Evolutionary conservation across 2,329 filamentous ascomycete genomes (phyloP).

Genomic region (Thielaviopsis ethacetica): DNA sequence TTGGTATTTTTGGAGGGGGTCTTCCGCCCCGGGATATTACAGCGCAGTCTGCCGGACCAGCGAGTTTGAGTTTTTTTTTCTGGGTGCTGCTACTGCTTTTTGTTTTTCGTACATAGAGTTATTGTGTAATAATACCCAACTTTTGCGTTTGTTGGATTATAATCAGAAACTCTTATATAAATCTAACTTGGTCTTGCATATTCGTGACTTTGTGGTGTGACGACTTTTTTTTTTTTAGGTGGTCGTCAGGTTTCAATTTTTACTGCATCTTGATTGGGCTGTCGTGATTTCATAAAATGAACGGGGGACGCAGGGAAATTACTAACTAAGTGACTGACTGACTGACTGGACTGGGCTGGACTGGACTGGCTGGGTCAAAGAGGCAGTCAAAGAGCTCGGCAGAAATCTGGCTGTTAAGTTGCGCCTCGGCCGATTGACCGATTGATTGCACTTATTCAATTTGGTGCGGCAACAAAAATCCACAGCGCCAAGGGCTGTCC

Average conservation of each 20-base stretch:
- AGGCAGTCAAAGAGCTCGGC: neutral
- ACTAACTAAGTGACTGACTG: neutral
- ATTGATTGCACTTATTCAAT: neutral
- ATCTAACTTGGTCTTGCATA: neutral
- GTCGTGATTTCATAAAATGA: neutral
- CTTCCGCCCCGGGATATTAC: neutral
- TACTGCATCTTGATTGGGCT: neutral
- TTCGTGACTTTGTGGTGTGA: neutral
- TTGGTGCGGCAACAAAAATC: neutral
- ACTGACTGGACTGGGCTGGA: no score
- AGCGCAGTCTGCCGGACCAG: neutral
- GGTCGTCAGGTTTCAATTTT: neutral
- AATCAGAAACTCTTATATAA: neutral
- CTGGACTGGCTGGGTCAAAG: no score
- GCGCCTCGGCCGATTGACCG: neutral
- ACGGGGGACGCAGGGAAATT: neutral
- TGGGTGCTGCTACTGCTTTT: neutral
- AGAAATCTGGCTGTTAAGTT: no score
- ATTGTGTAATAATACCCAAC: constrained; percentile 13
- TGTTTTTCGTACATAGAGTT: constrained; percentile 12
- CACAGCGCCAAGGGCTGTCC: neutral
- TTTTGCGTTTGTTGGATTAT: constrained; percentile 12
- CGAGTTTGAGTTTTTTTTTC: neutral
- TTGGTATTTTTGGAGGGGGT: neutral
- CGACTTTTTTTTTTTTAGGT: neutral